Conservation (phyloP, 208 protist genomes). For the Trypanosoma cruzi region DNA sequence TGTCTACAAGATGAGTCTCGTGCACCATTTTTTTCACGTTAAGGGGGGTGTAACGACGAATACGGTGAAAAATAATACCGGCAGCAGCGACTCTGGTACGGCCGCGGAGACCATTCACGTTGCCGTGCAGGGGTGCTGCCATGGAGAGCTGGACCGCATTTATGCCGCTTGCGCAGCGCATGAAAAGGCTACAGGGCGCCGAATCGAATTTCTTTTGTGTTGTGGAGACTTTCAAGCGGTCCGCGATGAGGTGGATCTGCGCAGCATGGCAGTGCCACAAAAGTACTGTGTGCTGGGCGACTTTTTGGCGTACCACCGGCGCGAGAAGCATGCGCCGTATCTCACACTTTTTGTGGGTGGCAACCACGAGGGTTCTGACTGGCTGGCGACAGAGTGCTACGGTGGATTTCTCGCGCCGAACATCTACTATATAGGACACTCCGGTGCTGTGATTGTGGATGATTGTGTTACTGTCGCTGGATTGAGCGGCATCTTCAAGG, state of each 20-base stretch:
- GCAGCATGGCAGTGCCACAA: conserved; percentile 93
- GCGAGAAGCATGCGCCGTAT: conserved; percentile 91
- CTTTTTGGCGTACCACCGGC: conserved; percentile 97
- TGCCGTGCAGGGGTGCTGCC: conserved; percentile 97
- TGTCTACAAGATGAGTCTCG: conserved; percentile 19
- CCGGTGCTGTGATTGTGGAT: conserved; percentile 91
- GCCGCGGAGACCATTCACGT: conserved; percentile 50
- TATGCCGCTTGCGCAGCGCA: conserved; percentile 91
- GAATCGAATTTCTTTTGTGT: conserved; percentile 97
- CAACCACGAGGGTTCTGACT: conserved; percentile 98
- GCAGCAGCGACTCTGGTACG: conserved; percentile 1
- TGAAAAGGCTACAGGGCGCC: conserved; percentile 75
- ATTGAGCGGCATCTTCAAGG: conserved; percentile 92
- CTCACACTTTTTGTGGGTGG: conserved; percentile 99
- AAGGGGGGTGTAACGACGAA: conserved; percentile 21
- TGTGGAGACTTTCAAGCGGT: conserved; percentile 99
- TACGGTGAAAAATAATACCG: not conserved
- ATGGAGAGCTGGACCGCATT: conserved; percentile 97
- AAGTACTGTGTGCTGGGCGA: conserved; percentile 95
- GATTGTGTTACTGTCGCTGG: conserved; percentile 69
- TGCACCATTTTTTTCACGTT: conserved; percentile 48
- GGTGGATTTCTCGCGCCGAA: conserved; percentile 98
- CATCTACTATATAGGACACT: conserved; percentile 98
- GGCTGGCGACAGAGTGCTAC: conserved; percentile 95
- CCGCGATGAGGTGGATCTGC: conserved; percentile 92